These are phyloP conservation scores for Fraxinus quadrangulata DNA, from an alignment of 257 asterid genomes.

Conservation along the genomic window DNA sequence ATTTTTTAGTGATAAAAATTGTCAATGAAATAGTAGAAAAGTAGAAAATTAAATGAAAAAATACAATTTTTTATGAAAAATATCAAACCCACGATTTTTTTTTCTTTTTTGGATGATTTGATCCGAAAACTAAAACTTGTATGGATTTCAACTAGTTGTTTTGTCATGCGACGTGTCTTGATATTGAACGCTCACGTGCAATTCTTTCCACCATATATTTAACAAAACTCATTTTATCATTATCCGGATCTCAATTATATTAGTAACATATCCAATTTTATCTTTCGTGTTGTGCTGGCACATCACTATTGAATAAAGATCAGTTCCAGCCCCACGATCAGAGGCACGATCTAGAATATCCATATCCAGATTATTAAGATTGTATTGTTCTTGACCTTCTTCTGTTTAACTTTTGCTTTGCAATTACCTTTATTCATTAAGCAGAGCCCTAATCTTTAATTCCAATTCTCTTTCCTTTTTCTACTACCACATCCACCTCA, in stretches of 20 bases:
- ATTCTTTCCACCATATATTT: neutral
- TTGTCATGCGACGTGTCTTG: neutral
- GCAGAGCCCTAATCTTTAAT: neutral
- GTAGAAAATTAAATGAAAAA: too few relatives aligned
- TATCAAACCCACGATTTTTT: too few relatives aligned
- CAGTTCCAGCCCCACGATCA: neutral
- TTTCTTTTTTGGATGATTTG: too few relatives aligned
- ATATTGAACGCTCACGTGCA: neutral
- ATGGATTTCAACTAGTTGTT: neutral
- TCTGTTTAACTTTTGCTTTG: neutral
- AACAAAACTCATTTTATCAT: neutral
- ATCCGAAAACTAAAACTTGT: too few relatives aligned
- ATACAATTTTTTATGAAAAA: too few relatives aligned
- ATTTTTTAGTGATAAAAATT: too few relatives aligned
- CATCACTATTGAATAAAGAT: neutral
- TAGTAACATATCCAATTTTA: neutral
- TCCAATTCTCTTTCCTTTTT: neutral
- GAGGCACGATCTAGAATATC: neutral
- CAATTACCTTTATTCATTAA: neutral
- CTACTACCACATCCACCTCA: neutral
- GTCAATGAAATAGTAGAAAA: too few relatives aligned
- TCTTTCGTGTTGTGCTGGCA: neutral
- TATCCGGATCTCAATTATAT: neutral
- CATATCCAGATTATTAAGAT: neutral
- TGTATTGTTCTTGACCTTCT: neutral